Evolutionary conservation across 129 eudicot species (phyloP).

Genomic region (Pulicaria dysenterica): DNA sequence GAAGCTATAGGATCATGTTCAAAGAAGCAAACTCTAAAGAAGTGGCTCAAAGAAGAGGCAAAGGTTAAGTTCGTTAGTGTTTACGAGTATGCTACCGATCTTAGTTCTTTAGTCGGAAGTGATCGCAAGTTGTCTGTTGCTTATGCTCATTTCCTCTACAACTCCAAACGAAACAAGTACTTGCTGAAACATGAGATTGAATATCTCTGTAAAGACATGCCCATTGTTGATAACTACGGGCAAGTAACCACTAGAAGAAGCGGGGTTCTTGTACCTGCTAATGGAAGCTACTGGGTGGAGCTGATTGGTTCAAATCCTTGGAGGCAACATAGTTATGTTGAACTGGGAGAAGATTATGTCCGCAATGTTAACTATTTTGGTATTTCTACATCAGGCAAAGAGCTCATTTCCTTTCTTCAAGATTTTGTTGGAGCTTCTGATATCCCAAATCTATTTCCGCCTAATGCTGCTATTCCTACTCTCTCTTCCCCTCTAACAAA

Average conservation of each 20-base stretch:
- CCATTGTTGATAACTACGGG: conserved; percentile 51
- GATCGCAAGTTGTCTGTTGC: conserved; percentile 37
- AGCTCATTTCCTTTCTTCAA: conserved; percentile 35
- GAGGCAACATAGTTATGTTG: conserved; percentile 47
- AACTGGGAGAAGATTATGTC: conserved; percentile 51
- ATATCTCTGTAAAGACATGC: conserved; percentile 34
- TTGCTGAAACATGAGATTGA: conserved; percentile 18
- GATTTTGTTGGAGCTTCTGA: conserved; percentile 42
- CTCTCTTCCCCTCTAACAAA: conserved; percentile 41
- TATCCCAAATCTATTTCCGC: conserved; percentile 49
- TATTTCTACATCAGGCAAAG: conserved; percentile 4
- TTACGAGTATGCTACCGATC: conserved; percentile 32
- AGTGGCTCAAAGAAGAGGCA: conserved; percentile 45
- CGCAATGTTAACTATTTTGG: conserved; percentile 26
- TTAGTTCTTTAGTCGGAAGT: conserved; percentile 1
- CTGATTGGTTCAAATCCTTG: conserved; percentile 57
- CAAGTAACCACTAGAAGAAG: conserved; percentile 12
- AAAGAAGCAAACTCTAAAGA: conserved; percentile 16
- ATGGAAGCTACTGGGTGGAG: conserved; percentile 56
- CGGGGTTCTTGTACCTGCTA: conserved; percentile 56
- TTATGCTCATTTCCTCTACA: conserved; percentile 50
- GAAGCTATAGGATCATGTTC: conserved; percentile 21
- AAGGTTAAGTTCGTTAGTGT: conserved; percentile 35
- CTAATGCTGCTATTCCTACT: conserved; percentile 42
- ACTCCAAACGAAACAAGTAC: conserved; percentile 14